These are phyloP conservation scores for Cornus florida DNA, from an alignment of 148 eudicot species.

Conservation along the genomic window DNA sequence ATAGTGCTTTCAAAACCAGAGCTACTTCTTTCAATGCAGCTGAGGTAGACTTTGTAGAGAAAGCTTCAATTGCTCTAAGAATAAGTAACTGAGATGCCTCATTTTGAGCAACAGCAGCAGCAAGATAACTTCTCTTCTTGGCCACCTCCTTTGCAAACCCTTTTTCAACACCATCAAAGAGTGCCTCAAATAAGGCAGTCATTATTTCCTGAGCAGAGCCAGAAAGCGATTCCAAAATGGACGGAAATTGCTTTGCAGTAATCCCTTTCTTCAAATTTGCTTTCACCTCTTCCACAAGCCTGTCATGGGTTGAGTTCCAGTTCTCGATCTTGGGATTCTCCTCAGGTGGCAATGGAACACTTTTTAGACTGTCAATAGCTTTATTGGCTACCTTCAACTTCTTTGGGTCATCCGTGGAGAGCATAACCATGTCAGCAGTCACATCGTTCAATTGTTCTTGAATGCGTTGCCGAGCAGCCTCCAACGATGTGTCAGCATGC, in stretches of 20 bases:
- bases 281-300: slow-evolving; percentile 44
- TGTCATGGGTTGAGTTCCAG: slow-evolving; percentile 19
- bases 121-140: slow-evolving; percentile 47
- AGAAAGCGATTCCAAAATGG: slow-evolving; percentile 44
- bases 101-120: slow-evolving; percentile 43
- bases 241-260: slow-evolving; percentile 45
- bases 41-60: slow-evolving; percentile 52
- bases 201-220: slow-evolving; percentile 52
- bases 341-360: slow-evolving; percentile 19
- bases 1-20: slow-evolving; percentile 57
- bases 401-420: slow-evolving; percentile 50
- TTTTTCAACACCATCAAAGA: slow-evolving; percentile 50
- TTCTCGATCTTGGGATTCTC: slow-evolving; percentile 16
- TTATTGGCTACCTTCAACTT: slow-evolving; percentile 20
- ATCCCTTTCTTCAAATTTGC: slow-evolving; percentile 39
- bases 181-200: slow-evolving; percentile 53
- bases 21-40: slow-evolving; percentile 76
- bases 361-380: not conserved
- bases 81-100: slow-evolving; percentile 52
- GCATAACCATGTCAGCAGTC: slow-evolving; percentile 86
- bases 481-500: slow-evolving; percentile 76
- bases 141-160: slow-evolving; percentile 57
- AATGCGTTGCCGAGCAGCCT: slow-evolving; percentile 67
- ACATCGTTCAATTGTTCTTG: slow-evolving; percentile 75
- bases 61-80: slow-evolving; percentile 57